These are phyloP conservation scores for Pyrus hybrid DNA, from an alignment of 331 rosid species.

Conservation along the genomic window DNA sequence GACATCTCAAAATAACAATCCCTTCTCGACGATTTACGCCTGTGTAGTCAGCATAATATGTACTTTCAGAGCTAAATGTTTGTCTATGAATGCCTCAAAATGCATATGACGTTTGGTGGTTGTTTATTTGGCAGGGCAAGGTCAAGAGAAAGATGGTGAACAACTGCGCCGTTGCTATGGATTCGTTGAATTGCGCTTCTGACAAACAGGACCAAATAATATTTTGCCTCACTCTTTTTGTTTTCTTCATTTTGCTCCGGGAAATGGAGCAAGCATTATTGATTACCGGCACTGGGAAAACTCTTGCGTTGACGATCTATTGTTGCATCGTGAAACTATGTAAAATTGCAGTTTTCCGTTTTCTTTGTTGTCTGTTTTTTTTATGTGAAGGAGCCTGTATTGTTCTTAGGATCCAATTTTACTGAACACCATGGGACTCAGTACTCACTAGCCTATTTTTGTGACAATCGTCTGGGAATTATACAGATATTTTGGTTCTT, in stretches of 20 bases:
- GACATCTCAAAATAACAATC: too few species aligned
- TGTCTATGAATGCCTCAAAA: constrained; percentile 6
- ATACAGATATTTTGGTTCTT: constrained; percentile 12
- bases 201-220: constrained; percentile 66
- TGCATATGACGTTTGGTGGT: constrained; percentile 12
- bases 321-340: constrained; percentile 46
- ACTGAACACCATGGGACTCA: constrained; percentile 38
- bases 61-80: not conserved
- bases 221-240: constrained; percentile 49
- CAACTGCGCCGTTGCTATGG: constrained; percentile 30
- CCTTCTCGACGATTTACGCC: too few species aligned
- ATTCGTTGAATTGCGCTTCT: constrained; percentile 49
- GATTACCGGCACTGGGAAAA: constrained; percentile 44
- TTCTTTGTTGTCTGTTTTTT: not conserved
- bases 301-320: constrained; percentile 40
- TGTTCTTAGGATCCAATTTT: constrained; percentile 49
- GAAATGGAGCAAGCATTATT: constrained; percentile 62
- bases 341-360: constrained; percentile 41
- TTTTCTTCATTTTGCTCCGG: constrained; percentile 57
- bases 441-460: constrained; percentile 33
- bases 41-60: not conserved
- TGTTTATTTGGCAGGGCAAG: constrained; percentile 48
- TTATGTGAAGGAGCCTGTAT: constrained; percentile 71
- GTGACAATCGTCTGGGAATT: constrained; percentile 23
- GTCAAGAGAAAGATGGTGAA: constrained; percentile 89